These are phyloP conservation scores for Paraconiothyrium sp. DNA, from an alignment of 2,329 filamentous ascomycete species.

Conservation along the genomic window DNA sequence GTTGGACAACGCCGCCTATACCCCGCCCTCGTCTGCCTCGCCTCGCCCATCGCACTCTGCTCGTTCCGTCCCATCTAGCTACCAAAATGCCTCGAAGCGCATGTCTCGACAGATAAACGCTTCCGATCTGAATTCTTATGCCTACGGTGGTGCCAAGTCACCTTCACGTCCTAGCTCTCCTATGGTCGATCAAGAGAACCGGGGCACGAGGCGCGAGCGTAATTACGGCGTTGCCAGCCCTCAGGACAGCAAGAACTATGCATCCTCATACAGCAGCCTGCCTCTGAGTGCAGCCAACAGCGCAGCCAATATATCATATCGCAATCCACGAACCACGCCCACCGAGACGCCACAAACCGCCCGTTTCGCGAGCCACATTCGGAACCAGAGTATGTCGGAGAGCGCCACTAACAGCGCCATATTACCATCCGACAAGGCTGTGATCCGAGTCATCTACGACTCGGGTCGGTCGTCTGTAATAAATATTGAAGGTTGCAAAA, in stretches of 20 bases:
- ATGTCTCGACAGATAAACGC: constrained; percentile 58
- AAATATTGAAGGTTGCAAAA: constrained; percentile 90
- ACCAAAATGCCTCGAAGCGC: constrained; percentile 56
- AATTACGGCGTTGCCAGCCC: constrained; percentile 68
- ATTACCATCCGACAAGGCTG: constrained; percentile 83
- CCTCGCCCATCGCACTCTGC: constrained; percentile 68
- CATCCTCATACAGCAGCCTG: constrained; percentile 63
- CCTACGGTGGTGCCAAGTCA: constrained; percentile 59
- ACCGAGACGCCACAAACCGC: constrained; percentile 70
- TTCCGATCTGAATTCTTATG: constrained; percentile 54
- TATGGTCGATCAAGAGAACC: constrained; percentile 65
- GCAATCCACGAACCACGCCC: constrained; percentile 60
- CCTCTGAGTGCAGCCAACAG: constrained; percentile 63
- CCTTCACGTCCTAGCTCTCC: constrained; percentile 78
- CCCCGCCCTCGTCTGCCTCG: constrained; percentile 71
- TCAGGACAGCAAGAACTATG: constrained; percentile 63
- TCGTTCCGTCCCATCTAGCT: constrained; percentile 54
- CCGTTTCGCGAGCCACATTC: constrained; percentile 73
- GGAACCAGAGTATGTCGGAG: constrained; percentile 80
- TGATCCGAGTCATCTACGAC: constrained; percentile 93
- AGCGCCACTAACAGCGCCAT: constrained; percentile 79
- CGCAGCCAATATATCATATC: constrained; percentile 54
- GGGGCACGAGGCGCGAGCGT: constrained; percentile 64
- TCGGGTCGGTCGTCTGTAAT: constrained; percentile 92
- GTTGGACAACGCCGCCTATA: constrained; percentile 73